These are phyloP conservation scores for Puccinellia tenuiflora DNA, from an alignment of 176 grass and related monocot genomes.

Conservation along the genomic window DNA sequence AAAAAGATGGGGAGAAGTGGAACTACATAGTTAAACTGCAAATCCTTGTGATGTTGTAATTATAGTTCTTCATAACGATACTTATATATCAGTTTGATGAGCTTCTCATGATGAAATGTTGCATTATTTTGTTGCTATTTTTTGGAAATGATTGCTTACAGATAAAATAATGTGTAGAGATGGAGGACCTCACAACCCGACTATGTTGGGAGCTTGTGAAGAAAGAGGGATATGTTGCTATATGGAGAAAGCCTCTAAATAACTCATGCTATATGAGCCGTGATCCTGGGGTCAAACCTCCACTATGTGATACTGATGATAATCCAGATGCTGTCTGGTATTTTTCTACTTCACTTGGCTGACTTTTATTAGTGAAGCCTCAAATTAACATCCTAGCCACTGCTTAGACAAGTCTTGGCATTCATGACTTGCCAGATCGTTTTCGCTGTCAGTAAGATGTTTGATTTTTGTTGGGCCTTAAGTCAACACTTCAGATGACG, in stretches of 20 bases:
- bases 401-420: neutral
- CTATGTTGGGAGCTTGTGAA: constrained; percentile 90
- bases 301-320: constrained; percentile 58
- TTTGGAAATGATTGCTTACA: constrained; percentile 27
- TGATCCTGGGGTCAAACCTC: constrained; percentile 47
- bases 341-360: constrained; percentile 2
- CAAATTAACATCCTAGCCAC: neutral
- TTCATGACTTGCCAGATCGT: neutral
- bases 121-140: neutral
- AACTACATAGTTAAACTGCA: constrained; percentile 10
- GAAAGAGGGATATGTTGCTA: constrained; percentile 90
- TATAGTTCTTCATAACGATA: neutral
- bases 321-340: constrained; percentile 83
- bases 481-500: neutral
- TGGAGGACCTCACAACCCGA: constrained; percentile 75
- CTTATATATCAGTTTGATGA: neutral
- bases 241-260: constrained; percentile 86
- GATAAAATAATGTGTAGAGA: constrained; percentile 48
- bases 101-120: neutral
- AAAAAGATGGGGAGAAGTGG: neutral
- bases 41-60: constrained; percentile 16
- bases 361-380: neutral
- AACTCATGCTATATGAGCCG: constrained; percentile 67
- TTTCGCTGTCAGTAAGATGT: neutral
- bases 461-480: neutral